phyloP scores from a whole-genome alignment of 495 filamentous ascomycete species.

The Xylaria cubensis region DNA sequence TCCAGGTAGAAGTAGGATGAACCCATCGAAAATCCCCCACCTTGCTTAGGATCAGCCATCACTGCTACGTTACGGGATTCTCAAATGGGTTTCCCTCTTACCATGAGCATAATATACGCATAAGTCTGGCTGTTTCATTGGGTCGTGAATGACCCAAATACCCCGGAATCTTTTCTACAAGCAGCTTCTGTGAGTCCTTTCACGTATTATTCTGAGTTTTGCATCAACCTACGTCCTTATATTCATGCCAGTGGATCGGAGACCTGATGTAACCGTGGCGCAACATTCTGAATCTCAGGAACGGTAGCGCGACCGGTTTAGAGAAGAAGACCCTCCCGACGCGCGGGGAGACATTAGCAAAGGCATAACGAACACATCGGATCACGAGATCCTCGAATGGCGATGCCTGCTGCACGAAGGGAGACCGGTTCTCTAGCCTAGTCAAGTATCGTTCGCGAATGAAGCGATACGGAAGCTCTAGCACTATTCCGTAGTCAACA shows the following conservation, averaged over 20 bases:
- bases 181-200: conserved; percentile 15
- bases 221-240: conserved; percentile 50
- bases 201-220: not conserved
- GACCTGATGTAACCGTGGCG: conserved; percentile 67
- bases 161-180: conserved; percentile 56
- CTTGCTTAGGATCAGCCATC: conserved; percentile 42
- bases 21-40: conserved; percentile 80
- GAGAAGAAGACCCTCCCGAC: conserved; percentile 78
- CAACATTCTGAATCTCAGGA: conserved; percentile 74
- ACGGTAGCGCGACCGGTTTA: conserved; percentile 72
- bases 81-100: conserved; percentile 37
- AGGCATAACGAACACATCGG: conserved; percentile 76
- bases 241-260: conserved; percentile 68
- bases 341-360: conserved; percentile 67
- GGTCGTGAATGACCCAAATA: conserved; percentile 65
- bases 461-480: conserved; percentile 63
- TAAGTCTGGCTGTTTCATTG: conserved; percentile 64
- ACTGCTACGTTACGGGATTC: not conserved
- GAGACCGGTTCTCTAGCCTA: conserved; percentile 48
- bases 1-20: conserved; percentile 82
- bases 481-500: conserved; percentile 47
- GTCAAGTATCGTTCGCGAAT: conserved; percentile 64
- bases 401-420: conserved; percentile 69
- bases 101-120: conserved; percentile 79
- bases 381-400: conserved; percentile 77